A percentile compares a stretch with the other conserved stretches of the same genome.
Evolutionary conservation across 345 rosid species (phyloP).

Genomic region (Lepidium sativum): DNA sequence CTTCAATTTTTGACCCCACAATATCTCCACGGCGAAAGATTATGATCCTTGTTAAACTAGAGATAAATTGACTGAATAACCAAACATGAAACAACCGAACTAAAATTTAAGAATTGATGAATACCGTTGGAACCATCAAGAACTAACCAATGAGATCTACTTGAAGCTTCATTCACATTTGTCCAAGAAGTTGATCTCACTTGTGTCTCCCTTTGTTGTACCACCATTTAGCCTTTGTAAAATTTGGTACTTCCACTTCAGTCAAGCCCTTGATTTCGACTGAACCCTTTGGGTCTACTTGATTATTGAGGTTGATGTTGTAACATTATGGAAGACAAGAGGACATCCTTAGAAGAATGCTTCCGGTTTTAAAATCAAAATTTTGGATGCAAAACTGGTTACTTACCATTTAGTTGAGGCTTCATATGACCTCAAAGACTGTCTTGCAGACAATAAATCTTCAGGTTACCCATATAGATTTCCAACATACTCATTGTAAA

Average conservation of each 20-base stretch:
- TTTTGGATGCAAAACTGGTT: background rate
- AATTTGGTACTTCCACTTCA: constrained; percentile 55
- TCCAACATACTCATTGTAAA: constrained; percentile 94
- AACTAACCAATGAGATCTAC: constrained; percentile 92
- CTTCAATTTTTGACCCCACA: constrained; percentile 46
- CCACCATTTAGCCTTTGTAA: constrained; percentile 70
- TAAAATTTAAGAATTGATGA: constrained; percentile 9
- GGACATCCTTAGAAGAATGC: constrained; percentile 14
- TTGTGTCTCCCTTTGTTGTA: constrained; percentile 61
- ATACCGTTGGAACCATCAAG: constrained; percentile 4
- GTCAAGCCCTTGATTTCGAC: constrained; percentile 83
- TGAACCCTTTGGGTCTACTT: constrained; percentile 71
- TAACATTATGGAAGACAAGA: constrained; percentile 24
- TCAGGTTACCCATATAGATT: constrained; percentile 76
- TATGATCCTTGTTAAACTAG: constrained; percentile 82
- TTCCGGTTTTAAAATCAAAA: background rate
- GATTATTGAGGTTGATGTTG: constrained; percentile 82
- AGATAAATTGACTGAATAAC: constrained; percentile 53
- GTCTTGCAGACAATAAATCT: constrained; percentile 73
- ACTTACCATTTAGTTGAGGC: constrained; percentile 42
- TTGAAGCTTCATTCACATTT: constrained; percentile 77
- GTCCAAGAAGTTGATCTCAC: constrained; percentile 79
- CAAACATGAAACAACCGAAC: constrained; percentile 37
- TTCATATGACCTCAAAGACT: constrained; percentile 33
- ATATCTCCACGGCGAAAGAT: constrained; percentile 49